Evolutionary conservation across 179 eudicot genomes (phyloP).

Genomic region (Vitellaria paradoxa): DNA sequence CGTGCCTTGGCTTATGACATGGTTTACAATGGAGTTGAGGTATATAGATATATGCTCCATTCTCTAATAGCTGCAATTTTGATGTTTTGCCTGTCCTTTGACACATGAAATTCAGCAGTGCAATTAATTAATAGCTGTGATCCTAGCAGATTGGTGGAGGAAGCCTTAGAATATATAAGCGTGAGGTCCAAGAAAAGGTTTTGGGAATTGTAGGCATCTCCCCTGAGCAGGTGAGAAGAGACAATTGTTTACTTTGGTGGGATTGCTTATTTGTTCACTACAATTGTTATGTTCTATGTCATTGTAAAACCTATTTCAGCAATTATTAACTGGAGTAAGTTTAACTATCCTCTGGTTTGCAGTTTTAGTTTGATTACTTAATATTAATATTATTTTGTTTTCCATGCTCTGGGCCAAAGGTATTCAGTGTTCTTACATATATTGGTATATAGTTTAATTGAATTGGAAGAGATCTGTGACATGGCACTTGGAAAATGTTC

Average conservation of each 20-base stretch:
- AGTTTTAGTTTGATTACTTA: background rate
- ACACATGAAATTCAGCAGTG: background rate
- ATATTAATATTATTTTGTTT: background rate
- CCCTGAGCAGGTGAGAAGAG: slow-evolving; percentile 53
- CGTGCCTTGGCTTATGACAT: slow-evolving; percentile 99
- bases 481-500: background rate
- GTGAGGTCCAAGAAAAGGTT: slow-evolving; percentile 85
- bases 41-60: slow-evolving; percentile 18
- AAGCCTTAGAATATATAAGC: slow-evolving; percentile 86
- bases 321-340: too few relatives aligned
- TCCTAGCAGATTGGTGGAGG: slow-evolving; percentile 85
- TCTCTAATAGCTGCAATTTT: slow-evolving; percentile 2
- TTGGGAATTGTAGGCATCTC: slow-evolving; percentile 72
- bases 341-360: background rate
- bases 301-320: background rate
- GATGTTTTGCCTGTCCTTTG: background rate
- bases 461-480: background rate
- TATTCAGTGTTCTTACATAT: background rate
- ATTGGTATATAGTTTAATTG: background rate
- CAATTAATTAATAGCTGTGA: background rate
- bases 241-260: background rate
- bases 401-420: background rate
- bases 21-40: slow-evolving; percentile 99
- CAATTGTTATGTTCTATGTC: background rate
- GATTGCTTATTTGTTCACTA: background rate